phyloP scores from a whole-genome alignment of 2,329 filamentous ascomycete genomes.

The Clonostachys rhizophaga region DNA sequence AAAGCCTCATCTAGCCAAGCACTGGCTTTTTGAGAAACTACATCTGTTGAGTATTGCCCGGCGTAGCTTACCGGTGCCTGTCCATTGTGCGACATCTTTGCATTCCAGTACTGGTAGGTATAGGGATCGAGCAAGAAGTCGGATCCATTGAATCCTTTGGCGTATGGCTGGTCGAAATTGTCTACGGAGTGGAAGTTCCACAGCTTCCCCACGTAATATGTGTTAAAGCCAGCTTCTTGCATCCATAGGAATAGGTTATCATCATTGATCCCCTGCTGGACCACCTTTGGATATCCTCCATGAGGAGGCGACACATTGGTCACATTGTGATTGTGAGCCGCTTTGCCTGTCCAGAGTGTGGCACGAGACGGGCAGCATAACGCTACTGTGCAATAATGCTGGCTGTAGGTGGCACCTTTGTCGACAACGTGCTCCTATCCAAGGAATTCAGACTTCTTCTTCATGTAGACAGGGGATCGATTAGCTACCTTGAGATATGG shows the following conservation, averaged over 20 bases:
- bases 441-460: slow-evolving; percentile 3
- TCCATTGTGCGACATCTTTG: slow-evolving; percentile 56
- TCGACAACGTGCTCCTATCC: slow-evolving; percentile 19
- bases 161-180: slow-evolving; percentile 45
- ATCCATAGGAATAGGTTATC: slow-evolving; percentile 45
- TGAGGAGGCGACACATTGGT: slow-evolving; percentile 4
- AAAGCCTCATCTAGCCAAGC: slow-evolving; percentile 48
- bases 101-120: slow-evolving; percentile 65
- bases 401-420: slow-evolving; percentile 1
- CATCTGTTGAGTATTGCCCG: slow-evolving; percentile 47
- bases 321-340: slow-evolving; percentile 5
- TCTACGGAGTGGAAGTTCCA: slow-evolving; percentile 42
- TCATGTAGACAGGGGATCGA: no score
- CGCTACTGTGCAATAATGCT: slow-evolving; percentile 3
- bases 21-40: slow-evolving; percentile 43
- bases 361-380: slow-evolving; percentile 5
- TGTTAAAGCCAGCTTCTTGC: slow-evolving; percentile 43
- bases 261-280: slow-evolving; percentile 40
- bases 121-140: slow-evolving; percentile 58
- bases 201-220: slow-evolving; percentile 50
- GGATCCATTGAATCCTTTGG: slow-evolving; percentile 51
- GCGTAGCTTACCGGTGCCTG: slow-evolving; percentile 45
- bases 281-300: slow-evolving; percentile 32
- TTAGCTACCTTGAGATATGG: not conserved
- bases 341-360: slow-evolving; percentile 2